A percentile compares a stretch with the other conserved stretches of the same genome.
These are phyloP conservation scores for Blastobotrys serpentis DNA, from an alignment of 1,139 yeast species.

Conservation along the genomic window DNA sequence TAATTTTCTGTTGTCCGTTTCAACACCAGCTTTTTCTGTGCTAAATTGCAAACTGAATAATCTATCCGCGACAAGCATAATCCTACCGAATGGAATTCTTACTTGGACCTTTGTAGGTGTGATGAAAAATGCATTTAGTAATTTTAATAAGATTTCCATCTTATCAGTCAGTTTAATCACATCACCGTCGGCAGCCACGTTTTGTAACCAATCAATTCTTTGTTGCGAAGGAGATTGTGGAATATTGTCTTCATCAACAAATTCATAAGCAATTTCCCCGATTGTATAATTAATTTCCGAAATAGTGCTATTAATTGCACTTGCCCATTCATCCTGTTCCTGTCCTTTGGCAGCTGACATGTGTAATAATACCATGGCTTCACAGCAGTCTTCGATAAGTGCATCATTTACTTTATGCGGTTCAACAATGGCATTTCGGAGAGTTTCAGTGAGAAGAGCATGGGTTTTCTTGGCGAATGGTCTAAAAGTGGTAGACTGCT, in stretches of 20 bases:
- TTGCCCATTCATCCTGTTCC: slow-evolving; percentile 41
- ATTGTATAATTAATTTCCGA: slow-evolving; percentile 30
- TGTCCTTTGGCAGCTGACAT: slow-evolving; percentile 52
- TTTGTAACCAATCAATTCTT: slow-evolving; percentile 1
- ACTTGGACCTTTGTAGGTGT: slow-evolving; percentile 31
- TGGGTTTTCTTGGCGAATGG: slow-evolving; percentile 69
- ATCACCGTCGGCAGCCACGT: slow-evolving; percentile 1
- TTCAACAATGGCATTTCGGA: slow-evolving; percentile 16
- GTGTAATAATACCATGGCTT: slow-evolving; percentile 61
- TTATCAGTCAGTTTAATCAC: slow-evolving; percentile 16
- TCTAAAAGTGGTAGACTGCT: slow-evolving; percentile 77
- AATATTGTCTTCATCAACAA: slow-evolving; percentile 27
- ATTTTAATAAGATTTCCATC: slow-evolving; percentile 26
- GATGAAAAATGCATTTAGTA: slow-evolving; percentile 29
- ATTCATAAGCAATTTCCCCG: slow-evolving; percentile 18
- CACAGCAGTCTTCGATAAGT: slow-evolving; percentile 47
- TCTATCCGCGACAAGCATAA: slow-evolving; percentile 31
- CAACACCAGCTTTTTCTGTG: slow-evolving; percentile 23
- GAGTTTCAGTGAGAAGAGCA: slow-evolving; percentile 40
- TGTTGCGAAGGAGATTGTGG: not conserved
- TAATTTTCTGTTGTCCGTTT: slow-evolving; percentile 22
- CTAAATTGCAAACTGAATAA: slow-evolving; percentile 26
- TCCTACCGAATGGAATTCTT: slow-evolving; percentile 32
- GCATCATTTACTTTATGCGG: slow-evolving; percentile 34
- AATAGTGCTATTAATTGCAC: slow-evolving; percentile 25